phyloP scores from a whole-genome alignment of 2,329 filamentous ascomycete genomes.

The Trichoderma koningiopsis region DNA sequence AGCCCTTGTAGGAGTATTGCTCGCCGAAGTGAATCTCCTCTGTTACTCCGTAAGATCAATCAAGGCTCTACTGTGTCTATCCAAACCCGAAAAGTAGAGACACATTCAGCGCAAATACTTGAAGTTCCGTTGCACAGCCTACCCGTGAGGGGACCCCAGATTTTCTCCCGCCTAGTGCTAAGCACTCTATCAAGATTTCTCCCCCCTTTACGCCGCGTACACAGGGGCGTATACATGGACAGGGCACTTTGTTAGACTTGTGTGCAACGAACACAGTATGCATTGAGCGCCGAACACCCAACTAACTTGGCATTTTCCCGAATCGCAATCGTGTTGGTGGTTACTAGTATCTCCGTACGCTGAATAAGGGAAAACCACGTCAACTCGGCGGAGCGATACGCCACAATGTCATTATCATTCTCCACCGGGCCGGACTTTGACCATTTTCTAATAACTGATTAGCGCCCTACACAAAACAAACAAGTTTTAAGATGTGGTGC shows the following conservation, averaged over 20 bases:
- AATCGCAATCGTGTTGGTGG: not conserved
- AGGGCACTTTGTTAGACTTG: not conserved
- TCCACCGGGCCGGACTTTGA: not conserved
- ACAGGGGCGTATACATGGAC: not conserved
- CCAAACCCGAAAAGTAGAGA: not conserved
- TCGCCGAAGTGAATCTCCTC: not conserved
- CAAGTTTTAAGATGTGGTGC: not conserved
- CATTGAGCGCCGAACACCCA: not conserved
- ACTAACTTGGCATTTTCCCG: not conserved
- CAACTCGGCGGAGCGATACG: not conserved
- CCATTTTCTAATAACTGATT: not conserved
- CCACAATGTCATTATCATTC: constrained; percentile 4
- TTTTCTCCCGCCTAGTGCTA: not conserved
- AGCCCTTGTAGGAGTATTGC: not conserved
- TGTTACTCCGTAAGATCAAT: not conserved
- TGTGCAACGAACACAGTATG: not conserved
- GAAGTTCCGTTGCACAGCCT: constrained; percentile 9
- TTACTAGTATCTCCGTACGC: not conserved
- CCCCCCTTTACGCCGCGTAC: not conserved
- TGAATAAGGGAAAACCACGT: not conserved
- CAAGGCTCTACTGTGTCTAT: not conserved
- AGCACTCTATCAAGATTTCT: not conserved
- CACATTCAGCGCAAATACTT: not conserved
- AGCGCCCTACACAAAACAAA: not conserved
- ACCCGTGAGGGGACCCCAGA: constrained; percentile 16